Evolutionary conservation across 345 rosid species (phyloP), one percentile per base, ranked within the genome.

Genomic region (Eucalyptus cladocalyx): DNA sequence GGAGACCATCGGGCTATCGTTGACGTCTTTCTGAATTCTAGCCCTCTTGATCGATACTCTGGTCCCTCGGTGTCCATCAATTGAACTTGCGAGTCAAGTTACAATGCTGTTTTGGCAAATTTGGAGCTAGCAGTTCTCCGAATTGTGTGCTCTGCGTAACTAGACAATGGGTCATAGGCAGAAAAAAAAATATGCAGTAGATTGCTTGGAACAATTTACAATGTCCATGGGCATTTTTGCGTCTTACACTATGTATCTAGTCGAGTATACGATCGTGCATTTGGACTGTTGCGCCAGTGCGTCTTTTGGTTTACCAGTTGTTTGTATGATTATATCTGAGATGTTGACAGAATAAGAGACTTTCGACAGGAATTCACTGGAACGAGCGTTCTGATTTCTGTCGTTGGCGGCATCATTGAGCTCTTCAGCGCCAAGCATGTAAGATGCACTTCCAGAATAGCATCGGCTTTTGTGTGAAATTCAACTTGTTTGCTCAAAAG

Each of bases 371-470:
- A 93, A 87, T 42, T 89, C 51, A 80, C 89, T 28, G 96, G 94
- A 69, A 96, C 99, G 5, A 92, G 90, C 65, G 97, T 96, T 92
- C 85, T 97, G 89, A 92, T 97, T 87, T 99, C 99, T 5, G 94
- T 96, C 17, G 62, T 87, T 40, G 96, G 97, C 76, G 98, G 99
- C 87, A 93, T 96, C 23, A n/a, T 96, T 87, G 99, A 97, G 97
- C 96, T 97, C 37, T 96, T 93, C 91, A 91, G 95, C 87, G 90
- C 92, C 23, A 92, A 88, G 90, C 91, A 92, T 92, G 99, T 95
- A 93, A 95, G 93, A 56, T 62, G 56, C n/a, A 15, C 4, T 28
- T 80, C 80, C 54, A 34, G 72, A 50, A 28, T n/a, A 69, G 28
- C 10, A 67, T 80, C 88, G 54, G 12, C 49, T 43, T 54, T 42